Evolutionary conservation across 495 filamentous ascomycete genomes (phyloP).

Genomic region (Penicillium flavigenum): DNA sequence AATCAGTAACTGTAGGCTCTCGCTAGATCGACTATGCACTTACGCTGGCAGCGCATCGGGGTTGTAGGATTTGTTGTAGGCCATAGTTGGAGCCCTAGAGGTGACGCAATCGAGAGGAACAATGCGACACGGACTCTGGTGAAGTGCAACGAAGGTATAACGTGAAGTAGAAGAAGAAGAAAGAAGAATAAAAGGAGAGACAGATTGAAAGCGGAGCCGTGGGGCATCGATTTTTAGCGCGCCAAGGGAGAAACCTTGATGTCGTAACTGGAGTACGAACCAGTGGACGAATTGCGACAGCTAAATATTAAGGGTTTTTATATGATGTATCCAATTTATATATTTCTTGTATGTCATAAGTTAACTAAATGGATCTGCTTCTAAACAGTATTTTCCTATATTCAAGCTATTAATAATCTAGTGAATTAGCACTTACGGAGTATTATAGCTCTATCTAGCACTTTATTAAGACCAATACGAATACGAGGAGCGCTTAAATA

Average conservation of each 20-base stretch:
- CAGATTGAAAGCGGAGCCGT: slow-evolving; percentile 30
- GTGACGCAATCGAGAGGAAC: slow-evolving; percentile 29
- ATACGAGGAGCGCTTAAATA: background rate
- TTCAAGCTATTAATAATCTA: background rate
- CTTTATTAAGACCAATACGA: background rate
- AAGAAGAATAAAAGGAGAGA: slow-evolving; percentile 10
- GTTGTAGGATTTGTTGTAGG: slow-evolving; percentile 90
- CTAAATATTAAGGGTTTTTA: background rate
- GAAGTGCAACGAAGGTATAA: background rate
- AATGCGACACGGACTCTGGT: background rate
- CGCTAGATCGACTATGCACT: slow-evolving; percentile 41
- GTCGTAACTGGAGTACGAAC: background rate
- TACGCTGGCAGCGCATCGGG: slow-evolving; percentile 97
- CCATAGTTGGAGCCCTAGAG: slow-evolving; percentile 58
- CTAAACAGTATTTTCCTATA: background rate
- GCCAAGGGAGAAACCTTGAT: slow-evolving; percentile 14
- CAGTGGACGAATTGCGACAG: background rate
- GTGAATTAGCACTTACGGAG: background rate
- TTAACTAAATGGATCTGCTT: background rate
- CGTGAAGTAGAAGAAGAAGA: background rate
- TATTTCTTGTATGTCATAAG: background rate
- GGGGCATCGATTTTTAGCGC: slow-evolving; percentile 26
- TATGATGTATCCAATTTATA: background rate
- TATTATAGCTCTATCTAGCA: background rate
- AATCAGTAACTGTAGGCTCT: slow-evolving; percentile 16